Base-by-base conservation (phyloP, 768 basidiomycete species). In the Pleurotus pulmonarius region DNA sequence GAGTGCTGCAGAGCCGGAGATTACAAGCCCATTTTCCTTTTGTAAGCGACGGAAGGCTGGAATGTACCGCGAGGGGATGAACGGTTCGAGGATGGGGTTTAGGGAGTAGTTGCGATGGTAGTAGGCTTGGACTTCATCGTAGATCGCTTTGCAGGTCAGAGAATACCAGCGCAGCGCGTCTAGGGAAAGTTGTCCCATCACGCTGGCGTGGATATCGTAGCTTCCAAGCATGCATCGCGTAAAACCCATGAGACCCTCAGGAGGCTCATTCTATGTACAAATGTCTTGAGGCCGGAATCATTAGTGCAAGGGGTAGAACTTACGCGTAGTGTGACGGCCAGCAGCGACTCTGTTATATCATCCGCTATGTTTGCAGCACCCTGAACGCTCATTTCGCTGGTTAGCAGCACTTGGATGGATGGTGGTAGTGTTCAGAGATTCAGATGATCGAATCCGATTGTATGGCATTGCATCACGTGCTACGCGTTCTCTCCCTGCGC, bases 1-100 rank as follows among this genome's bases (percentile, higher is more conserved):
- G 2, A 83, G 71, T 0, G 80, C 82, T 24, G 67, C 70, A 0
- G 82, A 83, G 8, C 83, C 83, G 3, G 83, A 83, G 16, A 85
- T 75, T 20, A 84, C 60, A 0, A 74, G 73, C 39, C 71, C 75
- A 0, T 78, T 80, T 13, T 55, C 60, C 0, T 70, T 72, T 61
- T 80, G 81, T 3, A 81, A 65, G 3, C 59, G 62, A 13, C 81
- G 73, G 56, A 83, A 83, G 8, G 58, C 29, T 1, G 49, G 18
- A 15, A 69, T 62, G 26, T 68, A 58, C 3, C 15, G 9, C 2
- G 39, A 57, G 3, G 58, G 40, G 59, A 81, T 78, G 54, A 69
- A 78, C 5, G 65, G 64, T 4, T 59, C 62, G n/a, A 78, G 67
- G 45, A 70, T 70, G 18, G 55, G 60, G 55, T 75, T 68, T 58